Conservation (phyloP, 1,139 yeast genomes). For the Blastobotrys proliferans region DNA sequence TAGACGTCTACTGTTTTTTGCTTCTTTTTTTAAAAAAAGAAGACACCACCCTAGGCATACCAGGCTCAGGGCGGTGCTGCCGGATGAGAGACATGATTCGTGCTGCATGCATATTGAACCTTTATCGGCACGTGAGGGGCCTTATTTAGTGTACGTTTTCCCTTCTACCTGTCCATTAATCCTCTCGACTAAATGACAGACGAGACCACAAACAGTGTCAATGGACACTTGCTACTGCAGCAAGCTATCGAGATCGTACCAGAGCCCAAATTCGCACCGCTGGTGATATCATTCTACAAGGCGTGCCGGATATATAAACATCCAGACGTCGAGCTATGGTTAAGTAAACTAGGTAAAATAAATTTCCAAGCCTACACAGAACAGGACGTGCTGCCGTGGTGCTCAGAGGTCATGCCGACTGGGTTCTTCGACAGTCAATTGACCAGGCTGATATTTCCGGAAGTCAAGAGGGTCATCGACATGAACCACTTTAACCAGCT, state of each 20-base stretch:
- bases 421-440: conserved; percentile 1
- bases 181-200: no score
- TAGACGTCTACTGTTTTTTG: not conserved
- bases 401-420: not conserved
- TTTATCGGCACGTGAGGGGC: no score
- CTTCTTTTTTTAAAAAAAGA: no score
- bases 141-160: no score
- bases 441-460: not conserved
- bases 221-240: no score
- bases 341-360: not conserved
- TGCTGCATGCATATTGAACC: no score
- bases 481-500: conserved; percentile 2
- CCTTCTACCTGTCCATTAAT: no score
- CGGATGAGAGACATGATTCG: no score
- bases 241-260: not conserved
- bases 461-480: not conserved
- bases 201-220: no score
- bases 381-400: conserved; percentile 5
- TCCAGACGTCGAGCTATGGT: conserved; percentile 5
- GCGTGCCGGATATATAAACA: conserved; percentile 1
- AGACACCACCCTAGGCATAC: no score
- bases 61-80: no score
- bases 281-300: not conserved
- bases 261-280: not conserved
- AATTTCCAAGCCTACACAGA: not conserved